phyloP scores from a whole-genome alignment of 768 basidiomycete genomes.

The Lactifluus volemus region DNA sequence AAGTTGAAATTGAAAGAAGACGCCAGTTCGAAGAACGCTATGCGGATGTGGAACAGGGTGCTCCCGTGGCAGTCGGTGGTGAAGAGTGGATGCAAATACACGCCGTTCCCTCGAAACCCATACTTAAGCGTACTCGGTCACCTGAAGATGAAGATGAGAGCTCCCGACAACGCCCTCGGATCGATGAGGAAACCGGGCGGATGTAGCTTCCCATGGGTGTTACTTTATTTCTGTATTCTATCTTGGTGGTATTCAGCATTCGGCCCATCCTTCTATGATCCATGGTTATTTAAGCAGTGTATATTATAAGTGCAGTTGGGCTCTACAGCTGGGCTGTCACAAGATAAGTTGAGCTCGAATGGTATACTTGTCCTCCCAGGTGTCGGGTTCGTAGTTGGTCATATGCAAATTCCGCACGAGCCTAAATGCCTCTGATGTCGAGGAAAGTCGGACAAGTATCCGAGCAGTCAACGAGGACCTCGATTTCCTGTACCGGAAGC shows the following conservation, averaged over 20 bases:
- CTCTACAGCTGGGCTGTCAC: slow-evolving; percentile 28
- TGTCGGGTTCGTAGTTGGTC: slow-evolving; percentile 36
- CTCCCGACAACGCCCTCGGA: slow-evolving; percentile 47
- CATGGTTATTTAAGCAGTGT: background rate
- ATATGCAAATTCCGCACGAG: slow-evolving; percentile 56
- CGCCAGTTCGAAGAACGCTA: slow-evolving; percentile 84
- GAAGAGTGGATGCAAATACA: slow-evolving; percentile 77
- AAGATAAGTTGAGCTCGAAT: slow-evolving; percentile 44
- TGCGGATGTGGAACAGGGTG: slow-evolving; percentile 68
- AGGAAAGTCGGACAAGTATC: slow-evolving; percentile 46
- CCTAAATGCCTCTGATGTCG: slow-evolving; percentile 59
- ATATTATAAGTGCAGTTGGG: background rate
- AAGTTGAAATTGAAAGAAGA: slow-evolving; percentile 62
- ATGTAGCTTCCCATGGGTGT: slow-evolving; percentile 39
- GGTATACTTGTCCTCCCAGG: slow-evolving; percentile 32
- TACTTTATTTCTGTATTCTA: slow-evolving; percentile 17
- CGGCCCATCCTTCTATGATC: slow-evolving; percentile 13
- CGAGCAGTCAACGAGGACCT: slow-evolving; percentile 38
- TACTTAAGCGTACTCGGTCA: slow-evolving; percentile 62
- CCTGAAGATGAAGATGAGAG: slow-evolving; percentile 69
- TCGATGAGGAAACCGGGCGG: slow-evolving; percentile 59
- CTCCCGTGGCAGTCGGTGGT: slow-evolving; percentile 75
- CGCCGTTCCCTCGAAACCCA: slow-evolving; percentile 30
- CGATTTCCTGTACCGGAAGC: background rate
- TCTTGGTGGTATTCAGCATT: background rate